Percentiles rank a stretch among this genome's conserved stretches.
These are phyloP conservation scores for Aspergillus chevalieri DNA, from an alignment of 2,329 filamentous ascomycete species.

Conservation along the genomic window DNA sequence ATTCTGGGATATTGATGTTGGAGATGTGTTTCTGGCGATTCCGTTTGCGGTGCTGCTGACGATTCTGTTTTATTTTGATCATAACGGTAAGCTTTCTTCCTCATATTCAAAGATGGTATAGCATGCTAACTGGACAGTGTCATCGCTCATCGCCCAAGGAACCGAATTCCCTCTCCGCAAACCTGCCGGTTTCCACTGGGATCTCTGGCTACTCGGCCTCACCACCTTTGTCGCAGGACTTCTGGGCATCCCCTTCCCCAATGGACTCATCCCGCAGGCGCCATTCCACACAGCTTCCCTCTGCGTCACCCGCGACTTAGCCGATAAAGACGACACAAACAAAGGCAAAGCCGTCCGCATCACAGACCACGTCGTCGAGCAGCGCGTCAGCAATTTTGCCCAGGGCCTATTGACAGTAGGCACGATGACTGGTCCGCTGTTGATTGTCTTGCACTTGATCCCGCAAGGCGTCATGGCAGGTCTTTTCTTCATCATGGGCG, in stretches of 20 bases:
- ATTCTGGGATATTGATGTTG: conserved; percentile 70
- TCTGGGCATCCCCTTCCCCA: conserved; percentile 72
- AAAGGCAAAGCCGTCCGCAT: conserved; percentile 58
- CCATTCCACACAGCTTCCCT: conserved; percentile 76
- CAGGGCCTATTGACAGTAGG: conserved; percentile 72
- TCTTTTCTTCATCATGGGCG: conserved; percentile 78
- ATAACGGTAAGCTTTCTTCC: conserved; percentile 57
- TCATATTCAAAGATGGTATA: neutral
- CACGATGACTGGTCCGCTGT: conserved; percentile 69
- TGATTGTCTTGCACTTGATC: conserved; percentile 68
- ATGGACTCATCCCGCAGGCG: conserved; percentile 76
- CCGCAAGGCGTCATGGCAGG: conserved; percentile 74
- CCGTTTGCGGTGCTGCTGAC: conserved; percentile 80
- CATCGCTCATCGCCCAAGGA: conserved; percentile 74
- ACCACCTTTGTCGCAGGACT: conserved; percentile 71
- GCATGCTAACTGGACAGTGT: conserved; percentile 48
- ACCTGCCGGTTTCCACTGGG: conserved; percentile 80
- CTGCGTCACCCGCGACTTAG: conserved; percentile 59
- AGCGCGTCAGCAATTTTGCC: conserved; percentile 70
- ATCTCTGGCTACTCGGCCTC: conserved; percentile 71
- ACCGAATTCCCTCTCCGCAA: conserved; percentile 76
- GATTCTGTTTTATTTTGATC: conserved; percentile 83
- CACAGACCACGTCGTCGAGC: conserved; percentile 59
- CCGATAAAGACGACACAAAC: conserved; percentile 51
- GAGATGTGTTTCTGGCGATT: conserved; percentile 75